Evolutionary conservation across 163 green algal genomes (phyloP), one percentile per base, ranked within the genome.

Genomic region (Chloromonas sp.): DNA sequence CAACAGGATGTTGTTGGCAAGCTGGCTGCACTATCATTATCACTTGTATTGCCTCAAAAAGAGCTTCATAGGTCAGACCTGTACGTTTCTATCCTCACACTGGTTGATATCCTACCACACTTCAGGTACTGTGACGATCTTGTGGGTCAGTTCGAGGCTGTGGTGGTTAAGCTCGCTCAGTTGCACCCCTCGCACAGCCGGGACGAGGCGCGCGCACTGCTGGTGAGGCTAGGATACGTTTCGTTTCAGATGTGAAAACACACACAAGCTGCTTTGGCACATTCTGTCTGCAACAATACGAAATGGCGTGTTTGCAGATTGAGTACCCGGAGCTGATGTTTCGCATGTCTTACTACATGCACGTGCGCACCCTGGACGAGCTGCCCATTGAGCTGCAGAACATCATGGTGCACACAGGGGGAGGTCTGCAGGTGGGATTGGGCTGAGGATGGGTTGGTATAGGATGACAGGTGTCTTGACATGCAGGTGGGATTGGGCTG

Each of bases 371-470:
- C 2, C 77, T 89, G 2, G 86, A 89, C 78, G 61, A 89, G 57
- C 80, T 89, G 83, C 86, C 86, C 2, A 84, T 89, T 71, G 86
- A 89, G 82, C 80, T 89, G 2, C 81, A 86, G 58, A 87, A 89
- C 80, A 82, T 84, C 78, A 87, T 87, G 79, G 83, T 89, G 11
- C 15, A 82, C 59, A 82, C 79, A 58, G 79, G 79, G 1, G 59
- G 71, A 15, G 79, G 79, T 1, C 79, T 82, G 79, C 3, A 61
- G 36, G 36, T 36, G 36, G 36, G 36, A 36, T 36, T 36, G 36
- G 36, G 36, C 36, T 36, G 36, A 36, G 36, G 36, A 36, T 36
- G 36, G 36, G 36, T 36, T 36, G 36, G 36, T 36, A 36, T 36
- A 36, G 36, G 36, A 36, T 36, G 36, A 36, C 36, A 36, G 36